These are phyloP conservation scores for Didymosphaeria variabile DNA, from an alignment of 2,329 filamentous ascomycete species.

Conservation along the genomic window DNA sequence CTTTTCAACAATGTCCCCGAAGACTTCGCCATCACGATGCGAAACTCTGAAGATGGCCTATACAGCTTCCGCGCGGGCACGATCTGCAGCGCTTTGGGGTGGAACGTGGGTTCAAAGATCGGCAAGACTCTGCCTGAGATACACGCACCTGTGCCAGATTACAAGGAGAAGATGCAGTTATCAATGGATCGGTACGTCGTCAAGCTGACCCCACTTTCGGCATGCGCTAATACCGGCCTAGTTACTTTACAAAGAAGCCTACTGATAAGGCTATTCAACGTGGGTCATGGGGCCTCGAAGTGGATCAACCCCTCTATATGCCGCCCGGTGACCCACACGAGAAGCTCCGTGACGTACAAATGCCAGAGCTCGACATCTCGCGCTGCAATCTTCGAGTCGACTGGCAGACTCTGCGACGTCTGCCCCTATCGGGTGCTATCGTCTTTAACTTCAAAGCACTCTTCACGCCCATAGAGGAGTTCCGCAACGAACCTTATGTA, in stretches of 20 bases:
- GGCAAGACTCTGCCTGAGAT: constrained; percentile 75
- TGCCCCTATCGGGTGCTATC: constrained; percentile 78
- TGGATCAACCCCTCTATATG: constrained; percentile 78
- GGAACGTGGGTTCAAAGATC: constrained; percentile 79
- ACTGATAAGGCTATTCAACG: constrained; percentile 80
- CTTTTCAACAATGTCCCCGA: constrained; percentile 83
- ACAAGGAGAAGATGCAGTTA: constrained; percentile 86
- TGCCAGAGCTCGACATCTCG: constrained; percentile 63
- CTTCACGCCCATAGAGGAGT: constrained; percentile 77
- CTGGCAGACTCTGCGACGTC: constrained; percentile 84
- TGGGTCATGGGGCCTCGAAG: constrained; percentile 83
- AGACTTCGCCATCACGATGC: constrained; percentile 80
- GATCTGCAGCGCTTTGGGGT: constrained; percentile 81
- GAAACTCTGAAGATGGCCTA: constrained; percentile 73
- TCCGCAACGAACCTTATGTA: constrained; percentile 76
- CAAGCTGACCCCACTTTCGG: constrained; percentile 18
- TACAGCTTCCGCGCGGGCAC: constrained; percentile 80
- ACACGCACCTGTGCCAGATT: constrained; percentile 79
- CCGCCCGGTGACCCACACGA: constrained; percentile 74
- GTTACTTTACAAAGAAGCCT: constrained; percentile 83
- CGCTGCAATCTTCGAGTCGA: constrained; percentile 79
- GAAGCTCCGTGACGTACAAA: constrained; percentile 66
- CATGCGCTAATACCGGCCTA: constrained; percentile 40
- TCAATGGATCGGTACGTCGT: constrained; percentile 78
- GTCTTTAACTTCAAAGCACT: constrained; percentile 91